phyloP scores from a whole-genome alignment of 495 filamentous ascomycete species.

The Schizothecium vesticola region DNA sequence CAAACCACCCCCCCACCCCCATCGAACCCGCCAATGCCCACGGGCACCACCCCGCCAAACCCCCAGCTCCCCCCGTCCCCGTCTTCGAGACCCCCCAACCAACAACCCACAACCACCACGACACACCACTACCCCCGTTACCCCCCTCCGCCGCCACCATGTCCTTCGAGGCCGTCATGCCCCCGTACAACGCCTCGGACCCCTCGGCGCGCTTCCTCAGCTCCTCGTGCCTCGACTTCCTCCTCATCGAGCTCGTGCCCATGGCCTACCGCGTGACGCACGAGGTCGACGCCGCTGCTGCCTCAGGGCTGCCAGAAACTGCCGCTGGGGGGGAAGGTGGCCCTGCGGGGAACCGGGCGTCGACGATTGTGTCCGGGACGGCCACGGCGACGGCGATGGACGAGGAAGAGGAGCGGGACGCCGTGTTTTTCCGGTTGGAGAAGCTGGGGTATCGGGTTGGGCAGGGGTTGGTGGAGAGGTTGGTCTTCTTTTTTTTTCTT shows the following conservation, averaged over 20 bases:
- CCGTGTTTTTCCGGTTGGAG: conserved; percentile 81
- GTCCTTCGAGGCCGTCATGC: conserved; percentile 70
- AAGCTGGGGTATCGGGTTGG: conserved; percentile 85
- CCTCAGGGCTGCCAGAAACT: neutral
- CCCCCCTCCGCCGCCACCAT: conserved; percentile 49
- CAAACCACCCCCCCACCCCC: neutral
- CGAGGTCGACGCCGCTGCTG: conserved; percentile 43
- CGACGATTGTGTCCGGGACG: neutral
- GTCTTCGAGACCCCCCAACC: neutral
- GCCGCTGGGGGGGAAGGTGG: neutral
- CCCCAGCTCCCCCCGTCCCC: neutral
- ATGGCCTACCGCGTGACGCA: conserved; percentile 77
- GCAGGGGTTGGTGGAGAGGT: conserved; percentile 89
- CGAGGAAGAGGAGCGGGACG: conserved; percentile 76
- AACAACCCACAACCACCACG: neutral
- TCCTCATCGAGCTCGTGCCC: conserved; percentile 93
- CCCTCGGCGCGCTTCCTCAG: conserved; percentile 70
- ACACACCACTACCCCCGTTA: too few species aligned
- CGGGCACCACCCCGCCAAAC: neutral
- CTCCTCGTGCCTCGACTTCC: conserved; percentile 80
- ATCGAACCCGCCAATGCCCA: neutral
- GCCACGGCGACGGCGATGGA: conserved; percentile 32
- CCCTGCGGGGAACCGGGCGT: neutral
- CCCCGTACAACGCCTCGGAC: conserved; percentile 68
- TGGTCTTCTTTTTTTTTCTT: too few species aligned